A percentile compares a stretch with the other conserved stretches of the same genome.
Conservation (phyloP, 2,329 filamentous ascomycete species). For the Alternaria arbusti region DNA sequence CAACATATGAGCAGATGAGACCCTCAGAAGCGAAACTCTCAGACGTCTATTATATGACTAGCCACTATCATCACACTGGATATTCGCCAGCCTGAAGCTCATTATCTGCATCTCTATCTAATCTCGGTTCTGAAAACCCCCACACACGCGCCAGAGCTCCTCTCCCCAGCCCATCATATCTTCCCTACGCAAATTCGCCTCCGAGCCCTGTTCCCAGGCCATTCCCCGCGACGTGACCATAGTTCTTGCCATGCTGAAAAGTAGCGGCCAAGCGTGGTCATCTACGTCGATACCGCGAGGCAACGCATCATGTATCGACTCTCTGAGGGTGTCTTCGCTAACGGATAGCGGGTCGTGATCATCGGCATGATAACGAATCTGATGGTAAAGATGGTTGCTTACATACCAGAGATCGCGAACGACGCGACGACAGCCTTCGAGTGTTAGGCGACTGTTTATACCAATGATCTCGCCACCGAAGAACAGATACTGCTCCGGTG, state of each 20-base stretch:
- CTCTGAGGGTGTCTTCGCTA: neutral
- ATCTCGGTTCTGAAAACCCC: neutral
- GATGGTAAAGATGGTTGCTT: neutral
- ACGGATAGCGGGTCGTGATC: neutral
- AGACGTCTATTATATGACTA: neutral
- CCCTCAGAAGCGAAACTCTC: neutral
- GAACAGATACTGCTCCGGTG: neutral
- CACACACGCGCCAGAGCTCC: neutral
- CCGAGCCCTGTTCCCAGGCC: neutral
- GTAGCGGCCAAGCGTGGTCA: neutral
- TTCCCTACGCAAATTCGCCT: neutral
- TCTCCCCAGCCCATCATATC: neutral
- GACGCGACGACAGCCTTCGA: neutral
- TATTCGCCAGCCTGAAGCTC: neutral
- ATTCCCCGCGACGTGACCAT: neutral
- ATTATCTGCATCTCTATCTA: neutral
- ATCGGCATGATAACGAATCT: neutral
- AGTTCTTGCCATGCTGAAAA: neutral
- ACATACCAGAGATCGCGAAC: conserved; percentile 5
- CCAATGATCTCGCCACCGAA: conserved; percentile 6
- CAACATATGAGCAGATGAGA: neutral
- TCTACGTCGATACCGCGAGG: neutral
- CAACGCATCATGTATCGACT: neutral
- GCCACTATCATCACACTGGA: neutral
- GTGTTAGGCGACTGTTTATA: neutral